A percentile compares a stretch with the other conserved stretches of the same genome.
phyloP scores from a whole-genome alignment of 129 eudicot species.

The Tagetes patula region DNA sequence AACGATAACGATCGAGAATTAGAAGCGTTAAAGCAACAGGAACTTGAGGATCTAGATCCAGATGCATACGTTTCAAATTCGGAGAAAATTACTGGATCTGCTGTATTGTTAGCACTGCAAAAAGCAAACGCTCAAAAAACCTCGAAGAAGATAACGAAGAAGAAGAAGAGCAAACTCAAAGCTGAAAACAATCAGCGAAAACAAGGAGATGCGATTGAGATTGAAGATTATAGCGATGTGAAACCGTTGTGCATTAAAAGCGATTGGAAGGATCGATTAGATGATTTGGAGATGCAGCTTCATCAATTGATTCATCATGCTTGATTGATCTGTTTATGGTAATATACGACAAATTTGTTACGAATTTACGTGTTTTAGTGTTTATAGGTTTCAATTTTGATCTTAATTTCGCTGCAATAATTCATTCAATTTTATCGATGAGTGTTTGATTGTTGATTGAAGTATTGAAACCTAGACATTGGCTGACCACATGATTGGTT shows the following conservation, averaged over 20 bases:
- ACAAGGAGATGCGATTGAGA: not conserved
- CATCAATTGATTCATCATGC: slow-evolving; percentile 31
- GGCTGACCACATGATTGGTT: slow-evolving; percentile 21
- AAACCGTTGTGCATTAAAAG: slow-evolving; percentile 44
- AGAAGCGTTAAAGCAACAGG: slow-evolving; percentile 10
- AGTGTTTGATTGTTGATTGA: no score
- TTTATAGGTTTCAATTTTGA: no score
- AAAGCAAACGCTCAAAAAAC: slow-evolving; percentile 45
- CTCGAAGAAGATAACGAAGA: slow-evolving; percentile 20
- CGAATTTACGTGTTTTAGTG: not conserved
- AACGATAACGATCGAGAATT: slow-evolving; percentile 18
- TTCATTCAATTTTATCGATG: not conserved
- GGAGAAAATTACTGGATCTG: slow-evolving; percentile 44
- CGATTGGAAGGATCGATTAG: slow-evolving; percentile 58
- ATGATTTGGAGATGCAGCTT: slow-evolving; percentile 52
- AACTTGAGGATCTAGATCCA: slow-evolving; percentile 14
- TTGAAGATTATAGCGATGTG: slow-evolving; percentile 29
- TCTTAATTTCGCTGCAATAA: not conserved
- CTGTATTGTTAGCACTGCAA: slow-evolving; percentile 46
- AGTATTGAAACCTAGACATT: no score
- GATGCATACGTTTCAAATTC: slow-evolving; percentile 13
- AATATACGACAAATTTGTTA: not conserved
- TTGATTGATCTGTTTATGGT: slow-evolving; percentile 3
- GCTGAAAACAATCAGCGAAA: not conserved
- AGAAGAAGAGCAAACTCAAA: not conserved